Percentiles rank a stretch among this genome's conserved stretches.
Evolutionary conservation across 768 basidiomycete genomes (phyloP).

Genomic region (Macrocybe gigantea): DNA sequence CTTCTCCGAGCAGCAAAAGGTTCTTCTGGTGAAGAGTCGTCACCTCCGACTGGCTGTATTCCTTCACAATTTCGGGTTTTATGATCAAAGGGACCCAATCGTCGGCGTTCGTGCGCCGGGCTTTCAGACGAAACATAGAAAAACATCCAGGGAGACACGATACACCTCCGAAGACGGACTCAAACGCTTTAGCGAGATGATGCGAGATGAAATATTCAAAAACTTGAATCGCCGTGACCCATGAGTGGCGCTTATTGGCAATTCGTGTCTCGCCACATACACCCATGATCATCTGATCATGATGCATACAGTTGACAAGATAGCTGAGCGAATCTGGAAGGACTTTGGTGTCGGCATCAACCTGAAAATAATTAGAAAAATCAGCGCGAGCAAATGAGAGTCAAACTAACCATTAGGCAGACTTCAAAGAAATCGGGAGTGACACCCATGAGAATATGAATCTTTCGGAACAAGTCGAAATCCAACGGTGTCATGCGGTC

Average conservation of each 20-base stretch:
- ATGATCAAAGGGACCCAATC: slow-evolving; percentile 98
- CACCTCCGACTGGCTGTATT: slow-evolving; percentile 93
- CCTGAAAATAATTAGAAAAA: slow-evolving; percentile 40
- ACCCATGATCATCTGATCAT: slow-evolving; percentile 99
- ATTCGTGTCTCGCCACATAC: slow-evolving; percentile 98
- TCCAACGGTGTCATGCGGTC: slow-evolving; percentile 98
- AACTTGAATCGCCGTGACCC: slow-evolving; percentile 98
- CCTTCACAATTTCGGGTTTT: slow-evolving; percentile 95
- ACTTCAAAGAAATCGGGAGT: slow-evolving; percentile 99
- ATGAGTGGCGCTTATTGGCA: slow-evolving; percentile 95
- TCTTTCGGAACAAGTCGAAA: slow-evolving; percentile 96
- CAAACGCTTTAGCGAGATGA: slow-evolving; percentile 96
- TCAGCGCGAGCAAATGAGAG: background rate
- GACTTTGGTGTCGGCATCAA: slow-evolving; percentile 97
- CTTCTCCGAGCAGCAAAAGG: slow-evolving; percentile 91
- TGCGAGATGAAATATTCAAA: slow-evolving; percentile 99
- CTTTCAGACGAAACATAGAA: slow-evolving; percentile 98
- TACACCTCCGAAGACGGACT: slow-evolving; percentile 98
- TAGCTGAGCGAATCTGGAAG: slow-evolving; percentile 85
- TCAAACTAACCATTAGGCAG: slow-evolving; percentile 79
- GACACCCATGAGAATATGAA: slow-evolving; percentile 95
- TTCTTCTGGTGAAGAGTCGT: slow-evolving; percentile 98
- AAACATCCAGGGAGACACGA: slow-evolving; percentile 99
- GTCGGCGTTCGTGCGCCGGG: slow-evolving; percentile 78
- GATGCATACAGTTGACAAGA: slow-evolving; percentile 97